Base-by-base conservation (phyloP, 2,329 filamentous ascomycete species). In the Penicillium sp. region DNA sequence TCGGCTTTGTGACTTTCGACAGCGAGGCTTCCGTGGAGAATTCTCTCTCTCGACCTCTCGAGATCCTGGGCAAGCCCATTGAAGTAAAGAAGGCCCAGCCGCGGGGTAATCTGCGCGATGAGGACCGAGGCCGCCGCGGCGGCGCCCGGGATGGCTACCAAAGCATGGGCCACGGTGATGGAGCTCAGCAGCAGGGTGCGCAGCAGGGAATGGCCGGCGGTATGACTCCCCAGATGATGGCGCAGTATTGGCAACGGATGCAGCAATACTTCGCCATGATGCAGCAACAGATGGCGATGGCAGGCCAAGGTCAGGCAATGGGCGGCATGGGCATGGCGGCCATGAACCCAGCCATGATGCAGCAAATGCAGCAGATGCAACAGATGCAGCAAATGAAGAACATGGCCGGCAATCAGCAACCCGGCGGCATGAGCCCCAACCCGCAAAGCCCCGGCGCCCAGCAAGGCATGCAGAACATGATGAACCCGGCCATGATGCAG, bases 71-170 rank as follows among this genome's bases (percentile, higher is more conserved):
- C 44, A 98, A 98, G 71, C 83, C 86, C 2, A 97, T 98, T 54
- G 93, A 98, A 65, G 93, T 98, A 38, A 98, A 98, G 75, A 94
- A 95, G 59, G 93, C 93, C 1, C 91, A 98, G 60, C 93, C 93
- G 4, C 79, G 93, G 45, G 91, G 93, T 54, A 97, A 97, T 63
- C 81, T 97, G 64, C 83, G 88, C 39, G 91, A 96, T 53, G 89
- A 94, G 41, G 89, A 94, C 45, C 85, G 88, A 33, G 64, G 66
- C 48, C 76, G 80, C n/a, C 74, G 64, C 26, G 63, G 67, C 29
- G 62, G 64, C 27, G 63, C 63, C 33, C 63, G 67, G 39, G 67
- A 71, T 36, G 57, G 62, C 26, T 70, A 63, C 41, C 65, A 64
- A 17, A 66, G 71, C 34, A 60, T 60, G 36, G 61, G 63, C 35